Conservation (phyloP, 371 early-diverging fungal genomes). For the Mortierella sp. region DNA sequence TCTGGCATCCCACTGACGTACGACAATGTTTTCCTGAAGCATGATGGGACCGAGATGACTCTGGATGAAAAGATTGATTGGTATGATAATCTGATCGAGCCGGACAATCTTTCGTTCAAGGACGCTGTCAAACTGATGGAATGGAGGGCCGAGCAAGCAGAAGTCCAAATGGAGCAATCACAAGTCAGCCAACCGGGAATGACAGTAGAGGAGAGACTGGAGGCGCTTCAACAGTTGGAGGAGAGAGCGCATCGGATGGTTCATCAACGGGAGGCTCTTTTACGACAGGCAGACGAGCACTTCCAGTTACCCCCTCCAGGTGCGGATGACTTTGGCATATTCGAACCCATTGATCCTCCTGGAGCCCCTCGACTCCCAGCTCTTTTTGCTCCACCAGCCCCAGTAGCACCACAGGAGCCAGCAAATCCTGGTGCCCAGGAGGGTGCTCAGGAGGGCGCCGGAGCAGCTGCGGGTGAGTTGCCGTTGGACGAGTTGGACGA, state of each 20-base stretch:
- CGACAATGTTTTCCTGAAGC: constrained; percentile 29
- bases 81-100: constrained; percentile 15
- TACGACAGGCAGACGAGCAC: constrained; percentile 6
- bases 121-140: constrained; percentile 18
- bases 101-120: constrained; percentile 19
- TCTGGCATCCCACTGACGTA: constrained; percentile 32
- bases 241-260: constrained; percentile 3
- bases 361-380: background rate
- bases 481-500: constrained; percentile 73
- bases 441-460: constrained; percentile 44
- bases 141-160: constrained; percentile 21
- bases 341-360: background rate
- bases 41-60: constrained; percentile 35
- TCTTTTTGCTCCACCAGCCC: constrained; percentile 17
- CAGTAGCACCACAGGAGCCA: constrained; percentile 10
- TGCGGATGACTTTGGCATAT: background rate
- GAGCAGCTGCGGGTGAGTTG: constrained; percentile 19
- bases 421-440: constrained; percentile 2
- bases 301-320: background rate
- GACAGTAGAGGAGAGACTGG: constrained; percentile 12
- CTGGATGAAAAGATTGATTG: constrained; percentile 24
- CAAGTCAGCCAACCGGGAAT: constrained; percentile 3
- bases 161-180: background rate
- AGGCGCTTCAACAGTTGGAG: constrained; percentile 14
- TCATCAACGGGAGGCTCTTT: constrained; percentile 5